Percentiles rank a stretch among this genome's conserved stretches.
phyloP scores from a whole-genome alignment of 140 eudicot genomes.

The Stevia rebaudiana region DNA sequence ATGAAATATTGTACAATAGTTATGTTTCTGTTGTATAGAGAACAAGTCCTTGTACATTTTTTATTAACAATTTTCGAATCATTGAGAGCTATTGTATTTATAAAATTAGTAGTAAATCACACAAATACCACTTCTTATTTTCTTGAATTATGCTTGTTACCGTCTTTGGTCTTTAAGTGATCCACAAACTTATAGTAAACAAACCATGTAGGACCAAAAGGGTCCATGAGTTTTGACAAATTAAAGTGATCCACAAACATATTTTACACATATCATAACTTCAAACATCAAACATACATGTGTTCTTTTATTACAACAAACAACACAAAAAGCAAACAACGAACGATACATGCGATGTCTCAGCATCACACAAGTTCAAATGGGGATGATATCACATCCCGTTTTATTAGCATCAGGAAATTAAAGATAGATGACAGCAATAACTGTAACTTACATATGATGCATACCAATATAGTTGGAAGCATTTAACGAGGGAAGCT shows the following conservation, averaged over 20 bases:
- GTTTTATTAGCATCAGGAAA: constrained; percentile 27
- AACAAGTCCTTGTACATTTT: constrained; percentile 3
- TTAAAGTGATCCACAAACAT: not conserved
- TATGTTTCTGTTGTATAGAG: constrained; percentile 13
- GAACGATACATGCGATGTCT: not conserved
- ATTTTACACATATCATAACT: not conserved
- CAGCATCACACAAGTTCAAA: not conserved
- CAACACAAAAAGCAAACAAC: constrained; percentile 18
- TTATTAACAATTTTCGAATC: not conserved
- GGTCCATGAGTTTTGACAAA: not conserved
- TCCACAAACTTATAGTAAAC: too few relatives aligned
- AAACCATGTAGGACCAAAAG: too few relatives aligned
- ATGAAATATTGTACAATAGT: not conserved
- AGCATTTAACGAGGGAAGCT: constrained; percentile 66
- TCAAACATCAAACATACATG: not conserved
- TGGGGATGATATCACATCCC: constrained; percentile 13
- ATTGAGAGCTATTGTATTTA: not conserved
- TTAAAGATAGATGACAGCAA: not conserved
- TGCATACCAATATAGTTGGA: constrained; percentile 7
- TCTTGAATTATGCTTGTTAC: too few relatives aligned
- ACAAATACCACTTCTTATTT: not conserved
- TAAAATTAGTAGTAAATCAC: not conserved
- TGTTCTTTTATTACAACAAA: constrained; percentile 21
- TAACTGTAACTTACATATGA: constrained; percentile 11
- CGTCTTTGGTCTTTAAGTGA: too few relatives aligned